Evolutionary conservation across 2,329 filamentous ascomycete genomes (phyloP), one percentile per base, ranked within the genome.

Genomic region (Fusarium piperis): DNA sequence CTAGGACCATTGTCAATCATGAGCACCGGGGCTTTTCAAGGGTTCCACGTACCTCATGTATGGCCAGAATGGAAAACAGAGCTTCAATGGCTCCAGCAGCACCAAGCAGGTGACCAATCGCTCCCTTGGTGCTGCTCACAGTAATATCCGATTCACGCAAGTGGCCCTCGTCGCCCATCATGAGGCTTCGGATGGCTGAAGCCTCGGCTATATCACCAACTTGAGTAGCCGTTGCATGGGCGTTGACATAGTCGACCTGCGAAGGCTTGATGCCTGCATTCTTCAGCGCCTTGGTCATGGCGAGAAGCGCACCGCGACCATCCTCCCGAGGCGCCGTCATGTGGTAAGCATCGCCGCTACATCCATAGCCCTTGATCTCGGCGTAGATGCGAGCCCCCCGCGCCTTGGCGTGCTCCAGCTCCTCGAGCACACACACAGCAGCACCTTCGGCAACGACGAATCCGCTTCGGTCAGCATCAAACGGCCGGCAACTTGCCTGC

Each of bases 391-490:
- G 86, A 18, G 94, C 95, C 8, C 92, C 92, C 60, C 96, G 88
- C 8, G 89, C 85, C 78, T 89, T 93, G 16, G 96, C 96, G 79
- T 98, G 96, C 76, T 95, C 92, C 6, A 97, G 83, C 80, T 97
- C 95, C 86, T 99, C 96, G 2, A 99, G 87, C 3, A 99, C 83
- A 30, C 97, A 83, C 2, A 98, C 92, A 11, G 94, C 95, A 6
- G 96, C 94, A 2, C 96, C 96, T 82, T 99, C 96, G 1, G 93
- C 91, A 33, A 99, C 93, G 16, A 99, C 95, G 76, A 99, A 99
- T 0, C 96, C 96, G 61, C 89, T 87, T 53, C 96, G 89, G 51
- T 88, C 87, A 48, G 85, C 85, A 81, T 99, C 96, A 77, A 99
- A 99, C 0, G 96, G 96, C 11, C 96, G 88, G 32, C 94, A 97